These are phyloP conservation scores for Cladophialophora exuberans DNA, from an alignment of 2,329 filamentous ascomycete species.

Conservation along the genomic window DNA sequence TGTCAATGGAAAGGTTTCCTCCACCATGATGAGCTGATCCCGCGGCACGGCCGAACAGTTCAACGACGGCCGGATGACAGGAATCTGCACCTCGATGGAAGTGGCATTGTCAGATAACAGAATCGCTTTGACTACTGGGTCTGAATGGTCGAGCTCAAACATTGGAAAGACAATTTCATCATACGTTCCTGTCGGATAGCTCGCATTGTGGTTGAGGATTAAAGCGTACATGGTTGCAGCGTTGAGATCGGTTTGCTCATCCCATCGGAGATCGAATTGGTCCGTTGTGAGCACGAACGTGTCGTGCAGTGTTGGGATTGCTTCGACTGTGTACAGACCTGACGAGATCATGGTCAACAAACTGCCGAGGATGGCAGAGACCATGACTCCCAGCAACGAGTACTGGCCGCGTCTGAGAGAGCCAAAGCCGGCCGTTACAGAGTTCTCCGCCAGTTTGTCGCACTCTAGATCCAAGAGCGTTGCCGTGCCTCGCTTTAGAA, in stretches of 20 bases:
- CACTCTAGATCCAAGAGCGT: too few species aligned
- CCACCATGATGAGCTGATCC: neutral
- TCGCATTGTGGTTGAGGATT: constrained; percentile 15
- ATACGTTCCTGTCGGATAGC: constrained; percentile 19
- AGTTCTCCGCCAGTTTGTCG: too few species aligned
- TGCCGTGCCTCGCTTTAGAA: too few species aligned
- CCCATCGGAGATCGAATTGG: constrained; percentile 28
- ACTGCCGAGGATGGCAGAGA: constrained; percentile 27
- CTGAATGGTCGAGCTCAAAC: too few species aligned
- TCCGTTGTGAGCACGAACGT: constrained; percentile 30
- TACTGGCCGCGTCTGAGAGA: neutral
- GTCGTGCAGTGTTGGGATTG: neutral
- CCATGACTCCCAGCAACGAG: constrained; percentile 14
- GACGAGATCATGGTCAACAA: constrained; percentile 33
- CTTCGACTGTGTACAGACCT: constrained; percentile 35
- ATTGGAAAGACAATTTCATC: constrained; percentile 19
- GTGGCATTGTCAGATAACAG: neutral
- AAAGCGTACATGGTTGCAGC: constrained; percentile 14
- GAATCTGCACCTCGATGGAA: neutral
- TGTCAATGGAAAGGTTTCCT: neutral
- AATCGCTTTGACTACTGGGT: neutral
- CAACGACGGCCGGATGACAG: constrained; percentile 1
- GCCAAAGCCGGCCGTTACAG: neutral
- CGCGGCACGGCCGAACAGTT: neutral
- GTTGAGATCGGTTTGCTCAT: constrained; percentile 6